Evolutionary conservation across 2,329 filamentous ascomycete species (phyloP).

Genomic region (Nothomitra cinnamomea): DNA sequence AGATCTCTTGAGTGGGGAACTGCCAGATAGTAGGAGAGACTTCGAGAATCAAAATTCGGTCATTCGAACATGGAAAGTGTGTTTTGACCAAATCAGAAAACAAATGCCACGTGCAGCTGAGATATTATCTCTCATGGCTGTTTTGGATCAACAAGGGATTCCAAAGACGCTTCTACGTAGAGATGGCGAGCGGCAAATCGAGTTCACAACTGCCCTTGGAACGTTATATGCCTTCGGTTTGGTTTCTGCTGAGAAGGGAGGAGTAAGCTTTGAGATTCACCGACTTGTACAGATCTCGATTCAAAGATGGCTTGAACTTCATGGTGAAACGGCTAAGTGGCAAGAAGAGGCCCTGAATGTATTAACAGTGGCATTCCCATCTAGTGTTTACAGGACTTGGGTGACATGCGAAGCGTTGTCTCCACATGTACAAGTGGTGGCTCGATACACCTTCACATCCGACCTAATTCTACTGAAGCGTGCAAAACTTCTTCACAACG

Average conservation of each 20-base stretch:
- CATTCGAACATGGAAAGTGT: slow-evolving; percentile 11
- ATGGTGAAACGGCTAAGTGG: background rate
- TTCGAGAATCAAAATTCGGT: slow-evolving; percentile 10
- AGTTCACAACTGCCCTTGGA: slow-evolving; percentile 9
- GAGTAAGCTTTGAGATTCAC: slow-evolving; percentile 11
- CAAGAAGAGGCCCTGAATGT: background rate
- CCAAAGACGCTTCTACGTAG: slow-evolving; percentile 7
- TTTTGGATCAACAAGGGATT: slow-evolving; percentile 13
- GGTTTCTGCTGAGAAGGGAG: background rate
- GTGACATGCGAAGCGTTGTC: background rate
- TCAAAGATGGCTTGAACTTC: background rate
- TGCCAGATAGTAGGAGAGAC: slow-evolving; percentile 10
- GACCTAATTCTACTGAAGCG: background rate
- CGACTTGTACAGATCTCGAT: slow-evolving; percentile 8
- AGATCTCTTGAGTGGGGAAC: slow-evolving; percentile 8
- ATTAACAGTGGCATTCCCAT: background rate
- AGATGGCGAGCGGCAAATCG: slow-evolving; percentile 4
- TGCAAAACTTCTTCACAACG: background rate
- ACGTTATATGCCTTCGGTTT: slow-evolving; percentile 9
- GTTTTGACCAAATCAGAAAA: slow-evolving; percentile 9
- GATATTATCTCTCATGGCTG: slow-evolving; percentile 9
- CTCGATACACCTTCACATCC: background rate
- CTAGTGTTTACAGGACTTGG: background rate
- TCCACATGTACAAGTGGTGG: slow-evolving; percentile 2
- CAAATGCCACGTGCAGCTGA: slow-evolving; percentile 7